phyloP scores from a whole-genome alignment of 2,329 filamentous ascomycete species.

The Fusarium neocosmosporiellum region DNA sequence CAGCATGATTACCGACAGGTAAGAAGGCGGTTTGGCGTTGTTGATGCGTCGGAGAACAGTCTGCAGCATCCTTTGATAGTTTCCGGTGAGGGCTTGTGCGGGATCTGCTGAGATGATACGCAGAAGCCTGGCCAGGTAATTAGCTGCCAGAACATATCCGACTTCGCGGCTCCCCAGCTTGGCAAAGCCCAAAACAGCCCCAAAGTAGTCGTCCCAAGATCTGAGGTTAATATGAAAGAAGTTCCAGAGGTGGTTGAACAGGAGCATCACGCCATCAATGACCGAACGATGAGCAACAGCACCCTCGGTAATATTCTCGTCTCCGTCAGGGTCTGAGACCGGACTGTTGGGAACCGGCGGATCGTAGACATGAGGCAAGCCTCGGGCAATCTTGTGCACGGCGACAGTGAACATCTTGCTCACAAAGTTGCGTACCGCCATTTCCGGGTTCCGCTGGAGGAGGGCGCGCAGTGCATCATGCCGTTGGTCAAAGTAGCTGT shows the following conservation, averaged over 20 bases:
- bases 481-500: slow-evolving; percentile 69
- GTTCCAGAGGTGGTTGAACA: slow-evolving; percentile 69
- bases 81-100: slow-evolving; percentile 60
- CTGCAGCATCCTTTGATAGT: slow-evolving; percentile 66
- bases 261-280: slow-evolving; percentile 53
- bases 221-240: slow-evolving; percentile 70
- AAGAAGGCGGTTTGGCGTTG: slow-evolving; percentile 63
- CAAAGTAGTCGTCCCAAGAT: slow-evolving; percentile 83
- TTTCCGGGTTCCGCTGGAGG: slow-evolving; percentile 70
- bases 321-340: slow-evolving; percentile 46
- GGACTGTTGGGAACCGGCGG: slow-evolving; percentile 7
- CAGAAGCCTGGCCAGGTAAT: slow-evolving; percentile 69
- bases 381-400: slow-evolving; percentile 62
- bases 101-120: slow-evolving; percentile 71
- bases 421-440: slow-evolving; percentile 64
- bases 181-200: slow-evolving; percentile 74
- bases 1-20: slow-evolving; percentile 63
- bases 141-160: slow-evolving; percentile 67
- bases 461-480: slow-evolving; percentile 71
- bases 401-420: slow-evolving; percentile 64
- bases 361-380: slow-evolving; percentile 61
- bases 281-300: slow-evolving; percentile 35
- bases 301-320: slow-evolving; percentile 31
- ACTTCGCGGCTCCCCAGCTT: slow-evolving; percentile 69
- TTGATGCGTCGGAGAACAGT: slow-evolving; percentile 62